Evolutionary conservation across 768 basidiomycete genomes (phyloP).

Genomic region (Boletus tomentosulus): DNA sequence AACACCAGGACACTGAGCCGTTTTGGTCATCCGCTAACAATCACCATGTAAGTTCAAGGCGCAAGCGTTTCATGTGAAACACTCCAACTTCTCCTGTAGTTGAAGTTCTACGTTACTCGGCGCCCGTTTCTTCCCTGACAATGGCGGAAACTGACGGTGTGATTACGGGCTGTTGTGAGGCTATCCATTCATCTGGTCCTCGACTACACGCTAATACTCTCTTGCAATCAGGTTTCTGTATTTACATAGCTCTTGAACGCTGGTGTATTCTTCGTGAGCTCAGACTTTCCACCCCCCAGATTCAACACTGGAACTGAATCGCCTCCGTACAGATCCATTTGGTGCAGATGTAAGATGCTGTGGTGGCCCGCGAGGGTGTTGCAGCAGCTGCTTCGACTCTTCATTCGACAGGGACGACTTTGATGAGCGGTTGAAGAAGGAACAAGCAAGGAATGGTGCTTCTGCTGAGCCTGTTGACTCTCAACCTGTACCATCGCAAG

Average conservation of each 20-base stretch:
- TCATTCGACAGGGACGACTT: conserved; percentile 29
- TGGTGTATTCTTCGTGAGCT: conserved; percentile 27
- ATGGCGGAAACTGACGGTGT: conserved; percentile 17
- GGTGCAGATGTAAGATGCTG: conserved; percentile 23
- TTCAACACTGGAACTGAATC: not conserved
- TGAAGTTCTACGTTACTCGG: not conserved
- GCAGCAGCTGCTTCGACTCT: conserved; percentile 25
- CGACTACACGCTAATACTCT: not conserved
- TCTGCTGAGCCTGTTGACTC: conserved; percentile 9
- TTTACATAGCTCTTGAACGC: conserved; percentile 9
- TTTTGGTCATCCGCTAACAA: not conserved
- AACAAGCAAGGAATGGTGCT: conserved; percentile 16
- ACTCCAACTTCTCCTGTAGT: not conserved
- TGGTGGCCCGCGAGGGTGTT: conserved; percentile 26
- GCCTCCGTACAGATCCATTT: conserved; percentile 14
- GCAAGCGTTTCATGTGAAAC: too few species aligned
- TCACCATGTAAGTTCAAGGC: too few species aligned
- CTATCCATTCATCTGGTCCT: not conserved
- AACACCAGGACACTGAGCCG: too few species aligned
- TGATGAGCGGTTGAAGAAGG: conserved; percentile 26
- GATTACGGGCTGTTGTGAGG: conserved; percentile 18
- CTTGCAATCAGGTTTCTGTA: conserved; percentile 11
- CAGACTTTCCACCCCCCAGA: not conserved
- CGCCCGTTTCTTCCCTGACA: not conserved
- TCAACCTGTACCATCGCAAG: conserved; percentile 21